Evolutionary conservation across 2,329 filamentous ascomycete species (phyloP).

Genomic region (Coniosporium uncinatum): DNA sequence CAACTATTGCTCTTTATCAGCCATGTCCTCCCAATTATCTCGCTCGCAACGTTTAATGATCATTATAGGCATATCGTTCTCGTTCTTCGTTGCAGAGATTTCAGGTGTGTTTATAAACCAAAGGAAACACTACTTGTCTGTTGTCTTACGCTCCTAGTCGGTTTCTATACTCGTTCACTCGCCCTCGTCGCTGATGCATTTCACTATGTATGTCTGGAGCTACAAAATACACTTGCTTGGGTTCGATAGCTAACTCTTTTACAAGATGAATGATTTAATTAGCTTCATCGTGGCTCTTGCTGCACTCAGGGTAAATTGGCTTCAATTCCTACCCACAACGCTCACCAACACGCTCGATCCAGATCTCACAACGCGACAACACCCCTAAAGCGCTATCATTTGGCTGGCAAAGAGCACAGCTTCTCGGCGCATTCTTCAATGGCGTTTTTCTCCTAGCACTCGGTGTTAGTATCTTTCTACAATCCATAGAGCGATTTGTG

Average conservation of each 20-base stretch:
- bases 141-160: constrained; percentile 35
- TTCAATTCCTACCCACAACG: constrained; percentile 1
- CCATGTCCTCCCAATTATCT: not conserved
- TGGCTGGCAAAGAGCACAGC: constrained; percentile 70
- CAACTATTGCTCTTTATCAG: too few species aligned
- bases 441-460: constrained; percentile 69
- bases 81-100: constrained; percentile 8
- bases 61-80: constrained; percentile 5
- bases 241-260: not conserved
- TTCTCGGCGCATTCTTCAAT: constrained; percentile 78
- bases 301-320: constrained; percentile 50
- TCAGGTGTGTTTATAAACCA: constrained; percentile 3
- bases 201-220: constrained; percentile 54
- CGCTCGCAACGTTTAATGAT: not conserved
- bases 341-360: constrained; percentile 7
- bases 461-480: constrained; percentile 66
- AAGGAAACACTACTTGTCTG: not conserved
- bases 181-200: constrained; percentile 74
- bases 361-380: constrained; percentile 52
- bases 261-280: constrained; percentile 63
- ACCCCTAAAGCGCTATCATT: constrained; percentile 59
- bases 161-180: constrained; percentile 65
- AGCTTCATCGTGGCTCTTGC: constrained; percentile 62
- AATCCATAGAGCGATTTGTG: constrained; percentile 67
- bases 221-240: not conserved